These are phyloP conservation scores for Paratinospora sagittata DNA, from an alignment of 164 flowering plant species.

Conservation along the genomic window DNA sequence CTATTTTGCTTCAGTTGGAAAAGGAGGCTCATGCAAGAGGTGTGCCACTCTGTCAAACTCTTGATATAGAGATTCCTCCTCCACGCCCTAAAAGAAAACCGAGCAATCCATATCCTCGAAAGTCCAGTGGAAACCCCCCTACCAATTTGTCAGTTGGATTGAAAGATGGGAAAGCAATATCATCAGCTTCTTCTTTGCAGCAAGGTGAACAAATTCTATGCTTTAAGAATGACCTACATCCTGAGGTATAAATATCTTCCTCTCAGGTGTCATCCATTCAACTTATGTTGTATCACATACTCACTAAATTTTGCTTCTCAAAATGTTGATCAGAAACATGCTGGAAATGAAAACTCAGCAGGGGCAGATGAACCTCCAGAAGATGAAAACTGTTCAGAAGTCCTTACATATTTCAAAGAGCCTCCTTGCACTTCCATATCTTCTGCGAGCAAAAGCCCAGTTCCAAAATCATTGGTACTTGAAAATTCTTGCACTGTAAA, in stretches of 20 bases:
- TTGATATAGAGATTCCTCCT: conserved; percentile 90
- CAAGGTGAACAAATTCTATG: conserved; percentile 34
- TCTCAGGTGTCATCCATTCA: background rate
- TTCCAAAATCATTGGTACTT: conserved; percentile 18
- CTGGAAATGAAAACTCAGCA: conserved; percentile 31
- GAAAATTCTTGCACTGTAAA: conserved; percentile 27
- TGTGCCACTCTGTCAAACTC: conserved; percentile 59
- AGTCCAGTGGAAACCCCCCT: conserved; percentile 33
- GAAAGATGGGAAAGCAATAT: conserved; percentile 42
- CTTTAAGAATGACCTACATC: conserved; percentile 46
- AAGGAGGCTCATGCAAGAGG: conserved; percentile 82
- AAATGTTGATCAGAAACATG: conserved; percentile 33
- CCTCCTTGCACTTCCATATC: conserved; percentile 38
- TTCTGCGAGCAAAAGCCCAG: conserved; percentile 31
- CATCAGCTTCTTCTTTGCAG: conserved; percentile 33
- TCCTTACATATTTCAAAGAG: conserved; percentile 39
- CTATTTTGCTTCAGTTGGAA: conserved; percentile 58
- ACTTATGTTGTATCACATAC: background rate
- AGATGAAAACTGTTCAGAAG: conserved; percentile 41
- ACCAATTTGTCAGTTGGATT: conserved; percentile 24
- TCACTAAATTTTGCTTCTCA: background rate
- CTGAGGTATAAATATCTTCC: conserved; percentile 38
- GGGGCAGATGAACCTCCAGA: conserved; percentile 28
- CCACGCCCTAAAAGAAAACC: conserved; percentile 98
- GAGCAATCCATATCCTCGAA: conserved; percentile 92